Evolutionary conservation across 2,329 filamentous ascomycete genomes (phyloP), one percentile per base, ranked within the genome.

Genomic region (Botrytis pseudocinerea): DNA sequence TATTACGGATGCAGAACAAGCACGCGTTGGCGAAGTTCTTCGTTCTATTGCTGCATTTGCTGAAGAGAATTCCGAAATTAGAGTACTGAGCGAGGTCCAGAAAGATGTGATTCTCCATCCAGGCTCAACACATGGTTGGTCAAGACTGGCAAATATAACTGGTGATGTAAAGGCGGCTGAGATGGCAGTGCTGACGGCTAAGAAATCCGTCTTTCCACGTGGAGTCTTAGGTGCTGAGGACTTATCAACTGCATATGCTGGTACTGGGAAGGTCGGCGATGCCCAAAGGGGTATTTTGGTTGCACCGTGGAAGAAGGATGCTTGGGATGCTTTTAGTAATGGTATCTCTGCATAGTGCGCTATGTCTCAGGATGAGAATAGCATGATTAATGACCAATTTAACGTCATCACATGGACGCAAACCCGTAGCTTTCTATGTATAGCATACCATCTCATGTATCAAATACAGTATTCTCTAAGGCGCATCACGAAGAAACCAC

Each of bases 91-190:
- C 1, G 91, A 96, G 82, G 88, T 93, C 0, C 90, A 93, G 79
- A 89, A 87, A 25, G 91, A 94, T 71, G 88, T 97, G 28, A 92
- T 98, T 88, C 86, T 98, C 35, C 88, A 92, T 66, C 96, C 96
- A 0, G 87, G 91, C 73, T 87, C 94, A 73, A 90, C 94, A 0
- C 89, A 92, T 70, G 93, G 94, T 0, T 99, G 96, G 96, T 87
- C 89, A 60, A 87, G 92, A 69, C 85, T 98, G 38, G 90, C 92
- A 0, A 86, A 89, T 54, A 82, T 88, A 0, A 87, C 87, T 0
- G 88, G 86, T 3, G 83, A 85, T 60, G 78, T 81, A 8, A 83
- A 85, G 70, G 83, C 84, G n/a, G 91, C 93, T 4, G 89, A 93
- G 76, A 94, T 97, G 90, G 93, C 94, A 2, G 85, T 97, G 74